Percentiles rank a stretch among this genome's conserved stretches.
Evolutionary conservation across 768 basidiomycete genomes (phyloP).

Genomic region (Kondoa malvinella): DNA sequence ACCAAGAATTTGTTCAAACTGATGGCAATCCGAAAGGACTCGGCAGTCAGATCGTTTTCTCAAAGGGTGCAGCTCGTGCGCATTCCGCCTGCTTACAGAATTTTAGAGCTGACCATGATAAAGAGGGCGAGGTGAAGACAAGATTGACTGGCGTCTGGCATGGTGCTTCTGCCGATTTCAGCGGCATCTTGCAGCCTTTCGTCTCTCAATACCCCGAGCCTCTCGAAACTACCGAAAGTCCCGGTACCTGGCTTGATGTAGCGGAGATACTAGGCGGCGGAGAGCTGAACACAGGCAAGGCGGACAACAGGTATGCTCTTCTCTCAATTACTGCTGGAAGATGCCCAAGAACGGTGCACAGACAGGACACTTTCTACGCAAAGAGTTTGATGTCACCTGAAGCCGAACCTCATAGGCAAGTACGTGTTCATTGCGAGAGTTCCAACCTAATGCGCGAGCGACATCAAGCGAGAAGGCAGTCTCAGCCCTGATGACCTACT

Average conservation of each 20-base stretch:
- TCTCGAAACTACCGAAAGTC: neutral
- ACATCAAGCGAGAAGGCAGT: too few species aligned
- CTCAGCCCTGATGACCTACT: too few species aligned
- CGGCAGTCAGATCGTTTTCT: neutral
- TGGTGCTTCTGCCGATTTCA: neutral
- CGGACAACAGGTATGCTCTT: neutral
- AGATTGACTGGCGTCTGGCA: neutral
- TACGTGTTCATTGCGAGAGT: too few species aligned
- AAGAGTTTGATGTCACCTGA: conserved; percentile 22
- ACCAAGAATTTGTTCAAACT: neutral
- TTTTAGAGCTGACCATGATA: neutral
- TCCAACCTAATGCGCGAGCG: too few species aligned
- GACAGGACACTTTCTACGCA: conserved; percentile 24
- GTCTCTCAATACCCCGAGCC: neutral
- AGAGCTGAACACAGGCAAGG: neutral
- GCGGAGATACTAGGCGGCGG: neutral
- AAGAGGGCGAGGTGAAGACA: neutral
- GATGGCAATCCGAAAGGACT: too few species aligned
- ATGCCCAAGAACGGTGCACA: neutral
- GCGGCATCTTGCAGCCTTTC: neutral
- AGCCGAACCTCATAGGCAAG: too few species aligned
- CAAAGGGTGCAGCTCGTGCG: neutral
- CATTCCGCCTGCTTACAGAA: neutral
- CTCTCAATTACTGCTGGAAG: neutral
- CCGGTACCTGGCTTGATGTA: neutral